phyloP scores from a whole-genome alignment of 2,329 filamentous ascomycete genomes.

The Arthrobotrys musiformis region DNA sequence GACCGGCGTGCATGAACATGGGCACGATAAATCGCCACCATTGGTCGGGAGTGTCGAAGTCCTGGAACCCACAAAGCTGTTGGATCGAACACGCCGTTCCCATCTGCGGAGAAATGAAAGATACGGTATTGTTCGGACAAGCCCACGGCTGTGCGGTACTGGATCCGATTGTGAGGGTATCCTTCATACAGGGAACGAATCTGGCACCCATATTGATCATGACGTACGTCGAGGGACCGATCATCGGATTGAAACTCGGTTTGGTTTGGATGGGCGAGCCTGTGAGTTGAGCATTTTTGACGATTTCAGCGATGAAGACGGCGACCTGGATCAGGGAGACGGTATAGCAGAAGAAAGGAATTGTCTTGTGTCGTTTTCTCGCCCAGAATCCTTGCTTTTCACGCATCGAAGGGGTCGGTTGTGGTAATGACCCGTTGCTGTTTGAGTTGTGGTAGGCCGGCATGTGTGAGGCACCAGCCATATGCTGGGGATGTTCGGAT shows the following conservation, averaged over 20 bases:
- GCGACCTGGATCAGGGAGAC: constrained; percentile 80
- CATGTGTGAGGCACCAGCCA: constrained; percentile 47
- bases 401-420: constrained; percentile 39
- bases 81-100: constrained; percentile 76
- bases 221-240: constrained; percentile 88
- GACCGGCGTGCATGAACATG: constrained; percentile 92
- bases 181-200: constrained; percentile 95
- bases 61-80: constrained; percentile 81
- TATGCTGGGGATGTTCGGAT: constrained; percentile 54
- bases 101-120: constrained; percentile 63
- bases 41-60: constrained; percentile 78
- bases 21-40: constrained; percentile 97
- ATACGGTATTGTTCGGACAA: constrained; percentile 81
- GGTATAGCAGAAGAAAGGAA: constrained; percentile 69
- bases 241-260: constrained; percentile 94
- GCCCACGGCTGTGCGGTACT: constrained; percentile 71
- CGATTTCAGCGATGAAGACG: constrained; percentile 89
- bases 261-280: constrained; percentile 68
- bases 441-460: constrained; percentile 38
- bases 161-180: constrained; percentile 73
- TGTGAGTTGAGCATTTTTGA: constrained; percentile 76
- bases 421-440: constrained; percentile 30
- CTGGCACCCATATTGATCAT: constrained; percentile 97
- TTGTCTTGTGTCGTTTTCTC: constrained; percentile 24
- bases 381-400: constrained; percentile 48